phyloP scores from a whole-genome alignment of 2,329 filamentous ascomycete species.

The Diplodia mutila region DNA sequence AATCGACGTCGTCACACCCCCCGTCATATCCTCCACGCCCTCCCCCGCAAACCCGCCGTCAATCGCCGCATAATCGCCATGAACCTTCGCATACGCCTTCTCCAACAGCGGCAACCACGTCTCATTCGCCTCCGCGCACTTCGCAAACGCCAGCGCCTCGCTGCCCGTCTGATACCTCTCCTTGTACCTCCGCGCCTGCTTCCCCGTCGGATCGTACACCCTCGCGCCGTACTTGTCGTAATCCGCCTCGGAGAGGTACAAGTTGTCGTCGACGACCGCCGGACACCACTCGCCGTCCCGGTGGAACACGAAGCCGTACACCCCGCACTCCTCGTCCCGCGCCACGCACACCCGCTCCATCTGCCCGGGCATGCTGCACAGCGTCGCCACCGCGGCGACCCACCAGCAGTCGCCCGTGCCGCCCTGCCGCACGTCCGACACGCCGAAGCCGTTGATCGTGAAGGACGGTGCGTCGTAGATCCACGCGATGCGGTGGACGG shows the following conservation, averaged over 20 bases:
- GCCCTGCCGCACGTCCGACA: conserved; percentile 79
- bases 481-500: conserved; percentile 40
- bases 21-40: conserved; percentile 63
- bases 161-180: conserved; percentile 75
- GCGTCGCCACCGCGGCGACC: conserved; percentile 76
- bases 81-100: conserved; percentile 83
- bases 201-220: conserved; percentile 67
- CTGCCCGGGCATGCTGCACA: conserved; percentile 72
- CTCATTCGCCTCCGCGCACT: conserved; percentile 75
- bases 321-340: conserved; percentile 71
- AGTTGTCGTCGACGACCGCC: conserved; percentile 87
- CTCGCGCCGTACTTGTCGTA: conserved; percentile 63
- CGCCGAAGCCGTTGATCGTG: conserved; percentile 75
- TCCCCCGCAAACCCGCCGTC: conserved; percentile 73
- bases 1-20: conserved; percentile 71
- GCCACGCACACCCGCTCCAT: conserved; percentile 76
- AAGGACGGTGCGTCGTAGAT: conserved; percentile 79
- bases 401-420: conserved; percentile 84
- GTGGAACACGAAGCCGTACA: conserved; percentile 85
- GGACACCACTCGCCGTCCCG: conserved; percentile 90
- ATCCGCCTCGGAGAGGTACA: conserved; percentile 75
- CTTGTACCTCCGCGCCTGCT: conserved; percentile 53
- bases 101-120: conserved; percentile 82
- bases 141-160: conserved; percentile 76
- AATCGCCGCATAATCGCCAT: conserved; percentile 77